A percentile compares a stretch with the other conserved stretches of the same genome.
Evolutionary conservation across 2,329 filamentous ascomycete species (phyloP).

Genomic region (Cadophora sp.): DNA sequence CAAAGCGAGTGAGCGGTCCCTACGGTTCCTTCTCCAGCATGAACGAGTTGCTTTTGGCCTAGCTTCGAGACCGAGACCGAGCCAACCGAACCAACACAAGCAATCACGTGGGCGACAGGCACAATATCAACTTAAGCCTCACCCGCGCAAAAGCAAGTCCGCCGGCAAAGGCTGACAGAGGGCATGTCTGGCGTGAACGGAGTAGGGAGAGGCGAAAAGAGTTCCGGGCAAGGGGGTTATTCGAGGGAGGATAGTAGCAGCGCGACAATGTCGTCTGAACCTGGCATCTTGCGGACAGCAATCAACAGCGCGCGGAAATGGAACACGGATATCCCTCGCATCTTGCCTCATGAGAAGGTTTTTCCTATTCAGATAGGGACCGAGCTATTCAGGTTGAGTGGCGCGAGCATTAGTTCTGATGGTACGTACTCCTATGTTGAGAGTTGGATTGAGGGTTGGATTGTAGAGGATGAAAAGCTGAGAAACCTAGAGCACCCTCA

Average conservation of each 20-base stretch:
- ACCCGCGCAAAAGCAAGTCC: constrained; percentile 1
- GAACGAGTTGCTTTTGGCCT: neutral
- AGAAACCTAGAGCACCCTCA: constrained; percentile 78
- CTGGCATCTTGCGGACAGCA: constrained; percentile 36
- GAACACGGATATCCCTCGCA: constrained; percentile 46
- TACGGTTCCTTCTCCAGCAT: neutral
- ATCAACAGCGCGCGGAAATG: constrained; percentile 25
- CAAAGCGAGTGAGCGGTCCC: neutral
- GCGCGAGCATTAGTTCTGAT: constrained; percentile 75
- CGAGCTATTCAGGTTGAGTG: constrained; percentile 71
- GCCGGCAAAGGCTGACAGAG: neutral
- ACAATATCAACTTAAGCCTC: constrained; percentile 6
- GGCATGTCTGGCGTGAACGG: constrained; percentile 11
- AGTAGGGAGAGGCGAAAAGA: constrained; percentile 1
- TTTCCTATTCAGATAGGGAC: constrained; percentile 76
- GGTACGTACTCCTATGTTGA: constrained; percentile 56
- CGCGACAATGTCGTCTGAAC: constrained; percentile 22
- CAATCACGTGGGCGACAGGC: constrained; percentile 11
- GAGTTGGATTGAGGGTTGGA: neutral
- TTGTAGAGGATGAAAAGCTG: constrained; percentile 46
- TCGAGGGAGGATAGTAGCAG: constrained; percentile 5
- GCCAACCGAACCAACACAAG: neutral
- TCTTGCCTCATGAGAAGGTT: constrained; percentile 51
- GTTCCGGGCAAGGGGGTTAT: neutral
- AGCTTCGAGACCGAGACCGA: constrained; percentile 10